Evolutionary conservation across 2,329 filamentous ascomycete genomes (phyloP).

Genomic region (Fusarium sp.): DNA sequence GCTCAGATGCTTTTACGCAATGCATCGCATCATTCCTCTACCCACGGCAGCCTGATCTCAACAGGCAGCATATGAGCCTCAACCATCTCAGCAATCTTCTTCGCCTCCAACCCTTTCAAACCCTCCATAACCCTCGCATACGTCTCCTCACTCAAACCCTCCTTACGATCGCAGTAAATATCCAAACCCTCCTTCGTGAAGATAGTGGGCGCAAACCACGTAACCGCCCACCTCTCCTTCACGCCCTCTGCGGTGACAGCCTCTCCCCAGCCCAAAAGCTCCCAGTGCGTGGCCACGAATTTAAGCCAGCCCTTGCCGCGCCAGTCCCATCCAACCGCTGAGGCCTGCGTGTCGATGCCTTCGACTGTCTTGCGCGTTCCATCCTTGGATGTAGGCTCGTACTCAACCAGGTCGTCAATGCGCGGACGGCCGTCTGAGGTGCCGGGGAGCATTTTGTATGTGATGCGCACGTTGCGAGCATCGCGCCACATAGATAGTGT

Average conservation of each 20-base stretch:
- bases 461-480: slow-evolving; percentile 85
- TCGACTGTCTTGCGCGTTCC: slow-evolving; percentile 71
- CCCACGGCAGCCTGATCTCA: slow-evolving; percentile 68
- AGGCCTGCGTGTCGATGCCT: slow-evolving; percentile 72
- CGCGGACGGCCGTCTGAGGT: slow-evolving; percentile 59
- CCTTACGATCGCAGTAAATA: slow-evolving; percentile 77
- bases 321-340: slow-evolving; percentile 76
- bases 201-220: slow-evolving; percentile 86
- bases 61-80: slow-evolving; percentile 66
- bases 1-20: background rate
- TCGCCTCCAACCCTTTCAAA: slow-evolving; percentile 64
- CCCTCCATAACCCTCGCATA: slow-evolving; percentile 70
- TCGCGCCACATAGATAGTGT: slow-evolving; percentile 86
- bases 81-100: slow-evolving; percentile 67
- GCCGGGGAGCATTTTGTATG: slow-evolving; percentile 72
- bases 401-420: slow-evolving; percentile 81
- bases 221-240: slow-evolving; percentile 80
- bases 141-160: slow-evolving; percentile 72
- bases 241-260: slow-evolving; percentile 56
- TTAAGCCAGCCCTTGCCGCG: slow-evolving; percentile 81
- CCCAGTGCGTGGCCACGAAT: slow-evolving; percentile 84
- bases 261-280: slow-evolving; percentile 83
- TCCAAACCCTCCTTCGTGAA: slow-evolving; percentile 89
- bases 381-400: slow-evolving; percentile 68
- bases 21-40: slow-evolving; percentile 41